Conservation (phyloP, 2,329 filamentous ascomycete species). For the Fusarium miscanthi region DNA sequence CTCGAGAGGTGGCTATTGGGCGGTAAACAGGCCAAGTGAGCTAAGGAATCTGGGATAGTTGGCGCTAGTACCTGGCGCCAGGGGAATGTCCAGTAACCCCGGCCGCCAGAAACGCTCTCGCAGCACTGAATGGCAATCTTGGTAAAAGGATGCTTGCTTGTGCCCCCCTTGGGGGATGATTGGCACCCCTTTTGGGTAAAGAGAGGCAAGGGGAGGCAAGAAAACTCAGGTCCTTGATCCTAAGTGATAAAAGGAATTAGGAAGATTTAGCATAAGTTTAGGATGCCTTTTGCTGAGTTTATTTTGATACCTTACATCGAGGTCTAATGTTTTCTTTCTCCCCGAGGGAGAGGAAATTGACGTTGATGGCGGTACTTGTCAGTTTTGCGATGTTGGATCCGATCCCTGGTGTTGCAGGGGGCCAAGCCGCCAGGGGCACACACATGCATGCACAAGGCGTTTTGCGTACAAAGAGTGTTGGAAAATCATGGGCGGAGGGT, state of each 20-base stretch:
- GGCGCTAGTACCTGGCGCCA: slow-evolving; percentile 32
- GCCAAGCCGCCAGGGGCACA: slow-evolving; percentile 15
- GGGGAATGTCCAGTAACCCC: slow-evolving; percentile 15
- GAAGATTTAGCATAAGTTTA: too few relatives aligned
- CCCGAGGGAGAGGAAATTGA: neutral
- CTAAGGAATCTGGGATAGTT: neutral
- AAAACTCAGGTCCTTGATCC: too few relatives aligned
- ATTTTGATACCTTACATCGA: too few relatives aligned
- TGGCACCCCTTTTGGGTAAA: slow-evolving; percentile 34
- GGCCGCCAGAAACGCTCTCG: slow-evolving; percentile 25
- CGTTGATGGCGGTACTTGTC: slow-evolving; percentile 25
- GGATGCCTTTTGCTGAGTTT: too few relatives aligned
- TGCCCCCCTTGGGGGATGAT: slow-evolving; percentile 10
- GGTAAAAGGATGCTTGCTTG: neutral
- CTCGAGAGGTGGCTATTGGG: slow-evolving; percentile 20
- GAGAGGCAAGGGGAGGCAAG: too few relatives aligned
- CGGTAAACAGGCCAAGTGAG: neutral
- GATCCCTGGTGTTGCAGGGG: slow-evolving; percentile 7
- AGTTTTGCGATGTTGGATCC: slow-evolving; percentile 27
- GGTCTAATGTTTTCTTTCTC: too few relatives aligned
- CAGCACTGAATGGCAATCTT: slow-evolving; percentile 27
- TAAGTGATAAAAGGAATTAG: too few relatives aligned
- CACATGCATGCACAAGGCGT: slow-evolving; percentile 1
- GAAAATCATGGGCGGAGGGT: neutral
- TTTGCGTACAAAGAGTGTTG: neutral